Base-by-base conservation (phyloP, 2,329 filamentous ascomycete species). In the Leptoxyphium fumago region DNA sequence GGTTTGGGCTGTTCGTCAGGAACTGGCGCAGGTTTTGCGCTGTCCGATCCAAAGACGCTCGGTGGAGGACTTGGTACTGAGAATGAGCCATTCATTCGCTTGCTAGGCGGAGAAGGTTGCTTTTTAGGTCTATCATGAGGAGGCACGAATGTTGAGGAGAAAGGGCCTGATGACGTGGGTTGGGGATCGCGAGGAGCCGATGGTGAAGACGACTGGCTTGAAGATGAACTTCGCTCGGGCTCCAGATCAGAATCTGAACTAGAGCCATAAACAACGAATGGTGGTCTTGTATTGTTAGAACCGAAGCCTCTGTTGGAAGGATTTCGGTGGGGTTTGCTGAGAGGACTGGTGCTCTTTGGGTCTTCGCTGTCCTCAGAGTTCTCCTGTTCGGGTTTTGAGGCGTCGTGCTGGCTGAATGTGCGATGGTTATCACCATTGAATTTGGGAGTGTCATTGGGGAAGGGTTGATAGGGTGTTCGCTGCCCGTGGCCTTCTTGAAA, bases 391-490 rank as follows among this genome's bases (percentile, higher is more conserved):
- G 58, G 43, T 40, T 55, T 59, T 11, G 56, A 53, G 3, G 57
- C 49, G 50, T 71, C 68, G 32, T 72, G 68, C 44, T 70, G 68
- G 51, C 71, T 78, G 10, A 69, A 61, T 43, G 74, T 74, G 39
- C 66, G 64, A 8, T 77, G 51, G 13, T 67, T 66, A 29, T 72
- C 63, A 46, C 64, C 69, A 34, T 68, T 68, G 52, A 77, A 67
- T 44, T 73, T 72, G 0, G 71, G 78, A 50, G 67, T 73, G 55
- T 80, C 75, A 29, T 75, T 75, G 36, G 69, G 65, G 28, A 64
- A 58, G 3, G 65, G 66, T 11, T 71, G 68, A 55, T 80, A 80
- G 38, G 68, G 70, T 17, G 71, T 73, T 40, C 74, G 67, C 7
- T 64, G 60, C 38, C 75, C 68, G 18, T 63, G 66, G 18, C 55